Conservation (phyloP, 2,329 filamentous ascomycete species). For the Pleurostoma richardsiae region DNA sequence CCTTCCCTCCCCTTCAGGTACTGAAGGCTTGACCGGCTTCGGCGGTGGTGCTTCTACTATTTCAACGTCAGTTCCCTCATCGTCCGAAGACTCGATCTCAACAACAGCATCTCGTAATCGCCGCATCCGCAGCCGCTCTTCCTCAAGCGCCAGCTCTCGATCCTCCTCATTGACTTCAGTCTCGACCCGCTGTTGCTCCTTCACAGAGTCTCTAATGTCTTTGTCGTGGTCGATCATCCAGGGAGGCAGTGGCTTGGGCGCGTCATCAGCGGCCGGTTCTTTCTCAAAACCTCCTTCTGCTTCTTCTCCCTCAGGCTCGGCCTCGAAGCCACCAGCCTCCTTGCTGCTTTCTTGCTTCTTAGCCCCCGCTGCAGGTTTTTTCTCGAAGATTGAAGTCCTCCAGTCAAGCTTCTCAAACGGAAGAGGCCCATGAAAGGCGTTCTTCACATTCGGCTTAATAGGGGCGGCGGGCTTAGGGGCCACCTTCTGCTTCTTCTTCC, state of each 20-base stretch:
- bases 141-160: conserved; percentile 49
- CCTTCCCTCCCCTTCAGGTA: background rate
- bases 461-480: conserved; percentile 21
- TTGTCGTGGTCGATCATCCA: conserved; percentile 64
- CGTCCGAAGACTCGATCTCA: conserved; percentile 58
- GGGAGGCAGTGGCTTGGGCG: conserved; percentile 62
- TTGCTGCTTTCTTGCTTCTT: conserved; percentile 14
- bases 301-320: conserved; percentile 12
- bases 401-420: conserved; percentile 85
- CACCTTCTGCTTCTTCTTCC: conserved; percentile 47
- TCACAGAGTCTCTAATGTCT: conserved; percentile 61
- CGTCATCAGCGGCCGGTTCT: conserved; percentile 33
- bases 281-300: conserved; percentile 62
- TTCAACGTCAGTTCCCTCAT: conserved; percentile 51
- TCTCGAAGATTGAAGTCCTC: conserved; percentile 55
- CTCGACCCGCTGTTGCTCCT: conserved; percentile 52
- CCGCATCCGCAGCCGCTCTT: conserved; percentile 39
- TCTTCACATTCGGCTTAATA: conserved; percentile 47
- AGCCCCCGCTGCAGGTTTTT: conserved; percentile 22
- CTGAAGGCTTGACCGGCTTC: background rate
- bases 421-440: conserved; percentile 71
- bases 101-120: conserved; percentile 47
- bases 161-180: conserved; percentile 61
- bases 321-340: conserved; percentile 30
- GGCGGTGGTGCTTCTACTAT: conserved; percentile 41